Percentiles rank a stretch among this genome's conserved stretches.
Evolutionary conservation across 768 basidiomycete species (phyloP).

Genomic region (Megacollybia marginata): DNA sequence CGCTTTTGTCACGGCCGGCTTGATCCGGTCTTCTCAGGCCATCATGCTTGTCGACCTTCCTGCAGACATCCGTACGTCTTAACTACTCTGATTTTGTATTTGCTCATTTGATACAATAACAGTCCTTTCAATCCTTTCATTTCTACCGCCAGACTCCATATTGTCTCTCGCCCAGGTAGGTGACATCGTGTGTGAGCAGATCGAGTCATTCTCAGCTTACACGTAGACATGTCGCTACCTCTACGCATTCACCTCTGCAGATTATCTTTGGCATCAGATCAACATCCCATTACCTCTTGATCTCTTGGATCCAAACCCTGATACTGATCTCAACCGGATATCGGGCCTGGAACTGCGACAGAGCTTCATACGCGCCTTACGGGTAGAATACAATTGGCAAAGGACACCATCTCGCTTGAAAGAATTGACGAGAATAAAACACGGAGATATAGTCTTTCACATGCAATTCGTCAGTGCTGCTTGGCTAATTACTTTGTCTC

Average conservation of each 20-base stretch:
- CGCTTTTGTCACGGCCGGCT: no score
- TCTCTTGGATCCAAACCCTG: slow-evolving; percentile 30
- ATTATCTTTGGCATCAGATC: slow-evolving; percentile 52
- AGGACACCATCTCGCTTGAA: slow-evolving; percentile 26
- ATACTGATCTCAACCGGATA: slow-evolving; percentile 23
- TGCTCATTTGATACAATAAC: no score
- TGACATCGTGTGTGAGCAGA: no score
- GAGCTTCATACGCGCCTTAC: slow-evolving; percentile 34
- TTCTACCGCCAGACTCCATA: no score
- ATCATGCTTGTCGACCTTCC: no score
- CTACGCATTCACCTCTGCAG: slow-evolving; percentile 40
- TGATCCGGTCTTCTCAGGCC: no score
- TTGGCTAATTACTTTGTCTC: slow-evolving; percentile 43
- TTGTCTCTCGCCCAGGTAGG: neutral
- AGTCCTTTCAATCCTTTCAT: no score
- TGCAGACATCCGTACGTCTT: no score
- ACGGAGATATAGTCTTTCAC: slow-evolving; percentile 31
- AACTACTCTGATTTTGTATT: no score
- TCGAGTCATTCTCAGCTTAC: no score
- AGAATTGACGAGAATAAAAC: slow-evolving; percentile 27
- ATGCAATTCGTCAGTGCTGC: slow-evolving; percentile 27
- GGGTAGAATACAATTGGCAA: slow-evolving; percentile 45
- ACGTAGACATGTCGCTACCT: slow-evolving; percentile 51
- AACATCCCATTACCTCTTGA: slow-evolving; percentile 34
- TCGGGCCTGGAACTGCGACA: slow-evolving; percentile 32